Percentiles rank a stretch among this genome's conserved stretches.
Conservation (phyloP, 176 grass and related monocot species). For the Zea mays region Zm-B73-REFERENCE-NAM-5.0 NC_050101.1:152836501-152837000, state of each 20-base stretch:
- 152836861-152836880: slow-evolving; percentile 93
- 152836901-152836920: slow-evolving; percentile 88
- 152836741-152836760: slow-evolving; percentile 22
- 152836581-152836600: slow-evolving; percentile 70
- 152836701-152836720: slow-evolving; percentile 91
- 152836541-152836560: slow-evolving; percentile 86
- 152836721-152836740: slow-evolving; percentile 97
- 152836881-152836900: slow-evolving; percentile 85
- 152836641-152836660: slow-evolving; percentile 41
- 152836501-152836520: slow-evolving; percentile 81
- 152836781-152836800: slow-evolving; percentile 37
- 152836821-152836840: slow-evolving; percentile 97
- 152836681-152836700: slow-evolving; percentile 91
- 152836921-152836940: slow-evolving; percentile 87
- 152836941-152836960: slow-evolving; percentile 90
- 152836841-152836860: slow-evolving; percentile 93
- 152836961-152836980: slow-evolving; percentile 87
- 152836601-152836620: slow-evolving; percentile 34
- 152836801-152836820: slow-evolving; percentile 65
- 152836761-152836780: slow-evolving; percentile 31
- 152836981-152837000: slow-evolving; percentile 20
- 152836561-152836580: slow-evolving; percentile 94
- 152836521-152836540: slow-evolving; percentile 93
- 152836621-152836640: slow-evolving; percentile 35
- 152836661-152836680: slow-evolving; percentile 71